phyloP scores from a whole-genome alignment of 495 filamentous ascomycete species.

The Lepidopterella palustris region DNA sequence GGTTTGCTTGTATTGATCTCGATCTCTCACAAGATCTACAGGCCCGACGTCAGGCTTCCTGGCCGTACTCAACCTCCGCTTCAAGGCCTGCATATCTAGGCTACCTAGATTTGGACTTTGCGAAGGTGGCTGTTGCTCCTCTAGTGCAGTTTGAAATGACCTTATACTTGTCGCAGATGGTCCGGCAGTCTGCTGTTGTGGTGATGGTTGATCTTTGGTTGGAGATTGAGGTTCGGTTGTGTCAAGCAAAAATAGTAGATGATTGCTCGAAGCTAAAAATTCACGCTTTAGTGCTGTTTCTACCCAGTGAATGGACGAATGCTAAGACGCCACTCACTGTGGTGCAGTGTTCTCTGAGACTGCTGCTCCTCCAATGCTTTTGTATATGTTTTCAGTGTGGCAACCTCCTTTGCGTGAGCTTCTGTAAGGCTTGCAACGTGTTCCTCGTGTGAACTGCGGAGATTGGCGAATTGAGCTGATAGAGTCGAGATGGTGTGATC shows the following conservation, averaged over 20 bases:
- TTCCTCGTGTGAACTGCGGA: slow-evolving; percentile 33
- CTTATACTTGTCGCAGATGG: slow-evolving; percentile 21
- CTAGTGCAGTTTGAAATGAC: slow-evolving; percentile 23
- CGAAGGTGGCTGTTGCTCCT: slow-evolving; percentile 12
- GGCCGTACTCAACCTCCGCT: slow-evolving; percentile 19
- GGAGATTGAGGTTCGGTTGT: slow-evolving; percentile 24
- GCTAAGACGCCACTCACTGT: slow-evolving; percentile 20
- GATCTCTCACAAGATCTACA: slow-evolving; percentile 17
- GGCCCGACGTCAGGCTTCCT: slow-evolving; percentile 17
- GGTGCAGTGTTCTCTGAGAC: slow-evolving; percentile 21
- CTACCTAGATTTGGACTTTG: slow-evolving; percentile 1
- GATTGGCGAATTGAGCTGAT: slow-evolving; percentile 25
- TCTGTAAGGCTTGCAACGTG: slow-evolving; percentile 29
- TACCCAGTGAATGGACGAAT: background rate
- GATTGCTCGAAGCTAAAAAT: slow-evolving; percentile 24
- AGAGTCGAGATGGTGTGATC: slow-evolving; percentile 23
- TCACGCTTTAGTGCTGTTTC: background rate
- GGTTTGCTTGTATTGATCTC: background rate
- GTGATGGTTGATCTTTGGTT: slow-evolving; percentile 13
- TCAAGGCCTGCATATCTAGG: slow-evolving; percentile 23
- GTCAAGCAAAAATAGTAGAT: slow-evolving; percentile 25
- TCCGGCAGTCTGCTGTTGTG: slow-evolving; percentile 8
- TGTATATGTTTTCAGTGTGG: slow-evolving; percentile 28
- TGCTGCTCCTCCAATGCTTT: slow-evolving; percentile 30
- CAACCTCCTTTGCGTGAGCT: slow-evolving; percentile 32